These are phyloP conservation scores for Rhodotorula sp. DNA, from an alignment of 1,284 basidiomycete genomes.

Conservation along the genomic window DNA sequence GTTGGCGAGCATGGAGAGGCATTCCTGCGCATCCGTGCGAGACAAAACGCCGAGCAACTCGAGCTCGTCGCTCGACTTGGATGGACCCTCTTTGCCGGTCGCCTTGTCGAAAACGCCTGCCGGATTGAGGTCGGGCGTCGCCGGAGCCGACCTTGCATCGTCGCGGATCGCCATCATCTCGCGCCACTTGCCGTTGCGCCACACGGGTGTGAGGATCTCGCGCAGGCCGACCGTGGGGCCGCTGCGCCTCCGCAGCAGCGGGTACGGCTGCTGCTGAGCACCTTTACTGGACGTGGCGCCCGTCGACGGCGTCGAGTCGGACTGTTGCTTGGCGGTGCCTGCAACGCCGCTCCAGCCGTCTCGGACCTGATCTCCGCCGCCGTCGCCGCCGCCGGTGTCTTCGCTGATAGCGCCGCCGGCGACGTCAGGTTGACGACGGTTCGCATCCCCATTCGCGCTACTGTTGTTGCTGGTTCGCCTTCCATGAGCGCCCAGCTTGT, in stretches of 20 bases:
- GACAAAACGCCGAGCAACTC: constrained; percentile 10
- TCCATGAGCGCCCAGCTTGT: background rate
- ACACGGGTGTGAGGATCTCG: constrained; percentile 18
- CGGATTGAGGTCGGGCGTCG: background rate
- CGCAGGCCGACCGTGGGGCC: background rate
- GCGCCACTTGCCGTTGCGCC: constrained; percentile 16
- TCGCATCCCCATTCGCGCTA: background rate
- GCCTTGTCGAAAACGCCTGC: background rate
- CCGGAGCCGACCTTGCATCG: background rate
- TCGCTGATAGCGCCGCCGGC: background rate
- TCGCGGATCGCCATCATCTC: constrained; percentile 14
- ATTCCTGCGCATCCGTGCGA: constrained; percentile 6
- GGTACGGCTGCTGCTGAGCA: too few species aligned
- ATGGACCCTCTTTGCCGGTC: background rate
- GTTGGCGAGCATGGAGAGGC: constrained; percentile 18
- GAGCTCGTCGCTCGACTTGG: background rate
- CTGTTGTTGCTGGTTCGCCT: background rate
- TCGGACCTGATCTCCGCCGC: background rate
- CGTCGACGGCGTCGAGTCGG: too few species aligned
- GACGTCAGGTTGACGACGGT: too few species aligned
- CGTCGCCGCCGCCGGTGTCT: background rate
- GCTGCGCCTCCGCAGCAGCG: background rate
- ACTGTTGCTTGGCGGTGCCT: background rate
- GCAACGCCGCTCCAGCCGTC: too few species aligned
- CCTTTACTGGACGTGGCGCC: background rate